These are phyloP conservation scores for Neurospora sp. DNA, from an alignment of 495 filamentous ascomycete genomes.

Conservation along the genomic window DNA sequence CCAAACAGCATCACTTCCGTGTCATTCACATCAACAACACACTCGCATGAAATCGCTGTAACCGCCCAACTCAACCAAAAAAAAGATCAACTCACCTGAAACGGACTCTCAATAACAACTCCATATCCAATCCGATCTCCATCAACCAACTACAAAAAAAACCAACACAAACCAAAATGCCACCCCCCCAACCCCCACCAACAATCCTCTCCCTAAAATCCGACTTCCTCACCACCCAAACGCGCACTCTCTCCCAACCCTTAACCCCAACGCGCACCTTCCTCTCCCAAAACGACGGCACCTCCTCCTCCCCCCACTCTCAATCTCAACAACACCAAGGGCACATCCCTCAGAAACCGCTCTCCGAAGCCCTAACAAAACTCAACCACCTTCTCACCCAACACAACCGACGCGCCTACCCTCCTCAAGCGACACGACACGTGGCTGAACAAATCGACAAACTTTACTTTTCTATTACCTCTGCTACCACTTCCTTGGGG, in stretches of 20 bases:
- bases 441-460: conserved; percentile 73
- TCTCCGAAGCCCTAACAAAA: conserved; percentile 37
- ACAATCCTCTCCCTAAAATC: conserved; percentile 55
- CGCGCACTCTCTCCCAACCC: conserved; percentile 48
- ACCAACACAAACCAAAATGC: conserved; percentile 9
- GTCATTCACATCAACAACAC: neutral
- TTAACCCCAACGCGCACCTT: conserved; percentile 47
- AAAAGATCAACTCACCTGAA: neutral
- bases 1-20: neutral
- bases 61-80: neutral
- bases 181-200: conserved; percentile 19
- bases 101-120: neutral
- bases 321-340: conserved; percentile 32
- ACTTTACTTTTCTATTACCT: conserved; percentile 51
- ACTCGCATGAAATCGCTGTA: neutral
- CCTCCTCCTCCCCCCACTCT: neutral
- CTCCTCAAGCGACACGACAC: conserved; percentile 64
- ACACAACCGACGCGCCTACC: conserved; percentile 63
- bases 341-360: conserved; percentile 41
- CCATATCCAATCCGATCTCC: neutral
- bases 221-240: conserved; percentile 51
- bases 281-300: conserved; percentile 25
- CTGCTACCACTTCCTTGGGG: conserved; percentile 27
- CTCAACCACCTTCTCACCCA: conserved; percentile 59
- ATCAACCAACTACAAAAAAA: neutral